Percentiles rank a stretch among this genome's conserved stretches.
These are phyloP conservation scores for Dioscorea dumetorum DNA, from an alignment of 106 monocot genomes.

Conservation along the genomic window DNA sequence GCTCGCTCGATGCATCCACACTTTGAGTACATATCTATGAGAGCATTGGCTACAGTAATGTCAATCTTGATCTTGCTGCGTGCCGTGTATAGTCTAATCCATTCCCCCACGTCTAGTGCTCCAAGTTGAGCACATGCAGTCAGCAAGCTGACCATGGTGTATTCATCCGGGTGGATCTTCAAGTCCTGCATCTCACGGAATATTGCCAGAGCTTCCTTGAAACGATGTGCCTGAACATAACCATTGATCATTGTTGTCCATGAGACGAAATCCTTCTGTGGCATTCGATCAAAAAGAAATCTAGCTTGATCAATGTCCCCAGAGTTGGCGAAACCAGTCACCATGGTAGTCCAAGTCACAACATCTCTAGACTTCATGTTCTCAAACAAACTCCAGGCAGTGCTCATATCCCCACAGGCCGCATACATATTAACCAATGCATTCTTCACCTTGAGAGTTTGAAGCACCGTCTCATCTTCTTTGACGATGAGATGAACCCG, in stretches of 20 bases:
- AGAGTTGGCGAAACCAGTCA: slow-evolving; percentile 30
- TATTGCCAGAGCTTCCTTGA: slow-evolving; percentile 51
- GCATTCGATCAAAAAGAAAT: slow-evolving; percentile 52
- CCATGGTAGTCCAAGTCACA: slow-evolving; percentile 47
- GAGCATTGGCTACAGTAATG: slow-evolving; percentile 34
- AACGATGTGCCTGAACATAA: slow-evolving; percentile 31
- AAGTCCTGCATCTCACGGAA: slow-evolving; percentile 43
- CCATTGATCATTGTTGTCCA: slow-evolving; percentile 72
- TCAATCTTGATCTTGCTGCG: slow-evolving; percentile 36
- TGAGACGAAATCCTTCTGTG: slow-evolving; percentile 42
- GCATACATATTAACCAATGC: slow-evolving; percentile 60
- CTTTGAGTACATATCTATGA: slow-evolving; percentile 78
- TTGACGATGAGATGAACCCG: slow-evolving; percentile 30
- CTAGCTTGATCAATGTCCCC: slow-evolving; percentile 48
- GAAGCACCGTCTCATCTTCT: slow-evolving; percentile 8
- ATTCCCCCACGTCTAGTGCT: slow-evolving; percentile 58
- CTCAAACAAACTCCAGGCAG: slow-evolving; percentile 41
- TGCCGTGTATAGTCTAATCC: slow-evolving; percentile 47
- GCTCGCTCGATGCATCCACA: slow-evolving; percentile 54
- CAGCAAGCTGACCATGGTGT: slow-evolving; percentile 60
- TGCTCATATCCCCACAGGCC: slow-evolving; percentile 28
- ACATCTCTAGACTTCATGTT: slow-evolving; percentile 34
- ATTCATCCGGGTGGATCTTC: slow-evolving; percentile 35
- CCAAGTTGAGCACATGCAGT: slow-evolving; percentile 80
- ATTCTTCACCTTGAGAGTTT: slow-evolving; percentile 26